A percentile compares a stretch with the other conserved stretches of the same genome.
Conservation (phyloP, 2,329 filamentous ascomycete species). For the Diplodia intermedia region DNA sequence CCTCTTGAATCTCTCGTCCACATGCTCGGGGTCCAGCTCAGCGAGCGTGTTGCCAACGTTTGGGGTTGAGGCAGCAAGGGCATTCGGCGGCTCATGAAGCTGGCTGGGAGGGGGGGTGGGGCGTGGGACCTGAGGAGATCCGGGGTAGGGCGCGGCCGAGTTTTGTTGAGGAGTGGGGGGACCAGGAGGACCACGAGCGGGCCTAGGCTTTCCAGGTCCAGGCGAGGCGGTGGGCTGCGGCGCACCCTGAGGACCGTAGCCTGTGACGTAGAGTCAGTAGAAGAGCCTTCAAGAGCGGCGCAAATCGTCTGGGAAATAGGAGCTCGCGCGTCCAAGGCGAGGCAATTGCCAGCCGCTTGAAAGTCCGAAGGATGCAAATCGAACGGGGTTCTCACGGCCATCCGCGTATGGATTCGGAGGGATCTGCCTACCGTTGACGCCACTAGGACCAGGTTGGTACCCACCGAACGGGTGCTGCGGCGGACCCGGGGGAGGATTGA, state of each 20-base stretch:
- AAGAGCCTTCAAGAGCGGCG: conserved; percentile 49
- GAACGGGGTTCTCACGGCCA: conserved; percentile 31
- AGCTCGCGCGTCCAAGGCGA: conserved; percentile 19
- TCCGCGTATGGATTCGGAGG: conserved; percentile 30
- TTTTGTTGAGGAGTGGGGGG: conserved; percentile 93
- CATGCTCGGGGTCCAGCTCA: conserved; percentile 84
- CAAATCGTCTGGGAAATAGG: conserved; percentile 20
- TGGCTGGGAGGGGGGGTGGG: conserved; percentile 70
- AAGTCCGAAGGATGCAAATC: conserved; percentile 18
- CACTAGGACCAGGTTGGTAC: conserved; percentile 69
- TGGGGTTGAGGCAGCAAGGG: conserved; percentile 40
- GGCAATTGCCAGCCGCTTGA: conserved; percentile 29
- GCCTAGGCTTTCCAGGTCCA: conserved; percentile 72
- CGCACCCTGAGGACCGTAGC: conserved; percentile 77
- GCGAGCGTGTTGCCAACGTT: conserved; percentile 74
- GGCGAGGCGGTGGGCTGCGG: conserved; percentile 87
- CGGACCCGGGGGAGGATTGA: conserved; percentile 61
- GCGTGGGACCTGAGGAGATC: conserved; percentile 87
- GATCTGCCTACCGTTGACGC: conserved; percentile 64
- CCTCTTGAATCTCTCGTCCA: conserved; percentile 87
- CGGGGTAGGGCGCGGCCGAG: conserved; percentile 84
- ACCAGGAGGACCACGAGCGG: conserved; percentile 65
- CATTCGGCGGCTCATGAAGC: conserved; percentile 45
- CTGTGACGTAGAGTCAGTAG: conserved; percentile 46
- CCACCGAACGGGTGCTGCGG: conserved; percentile 75